phyloP scores from a whole-genome alignment of 768 basidiomycete species.

The Lactarius indigo region DNA sequence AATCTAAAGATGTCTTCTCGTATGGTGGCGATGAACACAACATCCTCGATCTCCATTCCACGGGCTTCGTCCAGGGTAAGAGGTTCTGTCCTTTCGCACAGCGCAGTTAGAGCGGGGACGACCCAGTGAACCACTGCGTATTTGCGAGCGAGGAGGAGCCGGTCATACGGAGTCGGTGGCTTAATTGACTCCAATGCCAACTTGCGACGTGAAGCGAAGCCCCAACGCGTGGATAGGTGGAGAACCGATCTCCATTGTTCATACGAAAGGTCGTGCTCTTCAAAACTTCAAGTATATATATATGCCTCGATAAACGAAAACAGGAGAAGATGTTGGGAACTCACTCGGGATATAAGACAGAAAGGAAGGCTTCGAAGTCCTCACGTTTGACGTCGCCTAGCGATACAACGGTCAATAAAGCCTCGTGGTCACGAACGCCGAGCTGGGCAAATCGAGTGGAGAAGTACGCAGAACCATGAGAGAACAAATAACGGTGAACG shows the following conservation, averaged over 20 bases:
- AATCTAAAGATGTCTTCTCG: conserved; percentile 17
- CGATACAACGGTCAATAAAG: no score
- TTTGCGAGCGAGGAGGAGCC: conserved; percentile 7
- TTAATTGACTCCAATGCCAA: not conserved
- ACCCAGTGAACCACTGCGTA: conserved; percentile 15
- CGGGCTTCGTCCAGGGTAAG: conserved; percentile 13
- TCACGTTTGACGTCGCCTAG: no score
- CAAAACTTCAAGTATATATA: not conserved
- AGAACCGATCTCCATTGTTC: conserved; percentile 32
- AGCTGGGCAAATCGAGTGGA: no score
- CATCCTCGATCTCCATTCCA: conserved; percentile 13
- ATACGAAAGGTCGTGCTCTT: conserved; percentile 8
- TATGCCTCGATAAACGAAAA: no score
- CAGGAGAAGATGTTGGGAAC: no score
- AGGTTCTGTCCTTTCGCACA: conserved; percentile 6
- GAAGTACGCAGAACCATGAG: no score
- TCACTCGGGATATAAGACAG: no score
- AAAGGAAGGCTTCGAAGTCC: no score
- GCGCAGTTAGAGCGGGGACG: conserved; percentile 6
- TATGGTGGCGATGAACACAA: conserved; percentile 10
- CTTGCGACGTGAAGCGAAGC: conserved; percentile 30
- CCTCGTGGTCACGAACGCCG: no score
- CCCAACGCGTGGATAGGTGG: conserved; percentile 31
- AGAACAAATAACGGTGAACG: no score
- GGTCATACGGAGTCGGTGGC: conserved; percentile 13